Evolutionary conservation across 2,329 filamentous ascomycete genomes (phyloP), one percentile per base, ranked within the genome.

Genomic region (Periconia sp.): DNA sequence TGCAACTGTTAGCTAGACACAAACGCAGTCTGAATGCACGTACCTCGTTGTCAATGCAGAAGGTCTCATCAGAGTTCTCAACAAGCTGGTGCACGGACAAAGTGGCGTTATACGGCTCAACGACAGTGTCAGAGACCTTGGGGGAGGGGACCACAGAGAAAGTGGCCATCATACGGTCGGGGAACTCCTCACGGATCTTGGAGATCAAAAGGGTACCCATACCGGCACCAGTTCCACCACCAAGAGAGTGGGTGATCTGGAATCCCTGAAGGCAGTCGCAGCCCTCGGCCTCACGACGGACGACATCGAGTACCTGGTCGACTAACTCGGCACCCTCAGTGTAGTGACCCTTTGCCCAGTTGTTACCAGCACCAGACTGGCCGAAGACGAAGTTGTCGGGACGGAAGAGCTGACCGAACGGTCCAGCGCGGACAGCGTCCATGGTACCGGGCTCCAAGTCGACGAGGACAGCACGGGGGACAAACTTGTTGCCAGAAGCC

Each of bases 291-390:
- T 99, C 94, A 69, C 94, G 92, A 73, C 94, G 94, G 72, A 99
- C 92, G 60, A 99, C 94, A 73, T 97, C 94, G 65, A 99, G 86
- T 63, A 99, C 94, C 71, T 96, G 84, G 82, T 99, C 94, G 63
- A 99, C 94, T 56, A 97, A 85, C 82, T 99, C 94, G 64, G 94
- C 94, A 85, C 94, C 94, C 82, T 99, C 94, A 59, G 94, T 99
- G 85, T 99, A 99, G 77, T 99, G 94, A 80, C 94, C 94, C 87
- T 97, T 99, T 78, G 94, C 94, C 94, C 94, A 99, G 87, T 97
- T 97, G 90, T 99, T 99, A 80, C 94, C 94, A 75, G 94, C 94
- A 84, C 94, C 92, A 68, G 94, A 97, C 82, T 97, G 94, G 68
- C 94, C 94, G 77, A 97, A 97, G 73, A 97, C 91, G 79, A 97